A percentile compares a stretch with the other conserved stretches of the same genome.
Evolutionary conservation across 2,329 filamentous ascomycete genomes (phyloP).

Genomic region (Chalara sp.): DNA sequence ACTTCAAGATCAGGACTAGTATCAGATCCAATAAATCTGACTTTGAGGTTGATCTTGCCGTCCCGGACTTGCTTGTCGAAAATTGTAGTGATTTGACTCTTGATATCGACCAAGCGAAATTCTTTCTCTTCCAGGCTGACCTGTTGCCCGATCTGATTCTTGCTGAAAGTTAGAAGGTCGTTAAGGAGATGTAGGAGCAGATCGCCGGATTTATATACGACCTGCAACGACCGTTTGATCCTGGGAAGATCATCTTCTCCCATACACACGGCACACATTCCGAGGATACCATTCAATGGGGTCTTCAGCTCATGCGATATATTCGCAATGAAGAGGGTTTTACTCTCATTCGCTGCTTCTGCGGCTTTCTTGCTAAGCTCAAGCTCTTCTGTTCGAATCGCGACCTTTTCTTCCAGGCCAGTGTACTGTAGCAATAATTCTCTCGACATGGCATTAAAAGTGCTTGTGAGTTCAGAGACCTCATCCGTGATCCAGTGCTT

Average conservation of each 20-base stretch:
- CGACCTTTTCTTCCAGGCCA: conserved; percentile 76
- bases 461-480: conserved; percentile 57
- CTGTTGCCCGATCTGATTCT: conserved; percentile 87
- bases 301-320: conserved; percentile 87
- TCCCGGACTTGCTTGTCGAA: conserved; percentile 88
- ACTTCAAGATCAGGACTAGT: conserved; percentile 18
- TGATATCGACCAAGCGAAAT: conserved; percentile 77
- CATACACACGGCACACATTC: conserved; percentile 91
- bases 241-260: conserved; percentile 73
- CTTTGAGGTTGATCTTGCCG: conserved; percentile 64
- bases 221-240: conserved; percentile 77
- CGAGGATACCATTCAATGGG: conserved; percentile 89
- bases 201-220: conserved; percentile 85
- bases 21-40: conserved; percentile 59
- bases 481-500: conserved; percentile 78
- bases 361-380: conserved; percentile 88
- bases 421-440: conserved; percentile 84
- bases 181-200: conserved; percentile 79
- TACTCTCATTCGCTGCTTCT: conserved; percentile 93
- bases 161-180: conserved; percentile 86
- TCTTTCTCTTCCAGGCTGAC: conserved; percentile 77
- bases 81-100: conserved; percentile 74
- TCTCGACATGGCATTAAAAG: conserved; percentile 92
- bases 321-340: conserved; percentile 95
- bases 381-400: conserved; percentile 73